Conservation (phyloP, 192 early-diverging fungal genomes). For the Coemansia sp. region DNA sequence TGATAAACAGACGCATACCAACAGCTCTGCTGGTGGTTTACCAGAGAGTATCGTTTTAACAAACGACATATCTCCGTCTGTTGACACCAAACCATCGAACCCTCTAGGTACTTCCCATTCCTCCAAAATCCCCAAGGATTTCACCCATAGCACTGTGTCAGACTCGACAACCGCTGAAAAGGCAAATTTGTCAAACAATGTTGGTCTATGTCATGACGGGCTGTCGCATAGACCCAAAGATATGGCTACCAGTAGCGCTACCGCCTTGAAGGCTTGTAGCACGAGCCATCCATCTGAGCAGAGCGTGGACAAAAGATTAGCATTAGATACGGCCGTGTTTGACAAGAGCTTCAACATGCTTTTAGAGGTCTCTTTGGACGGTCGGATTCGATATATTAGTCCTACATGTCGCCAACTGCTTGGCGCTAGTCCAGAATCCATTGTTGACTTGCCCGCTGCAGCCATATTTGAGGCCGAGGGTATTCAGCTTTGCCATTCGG, state of each 20-base stretch:
- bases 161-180: neutral
- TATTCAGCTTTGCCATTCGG: slow-evolving; percentile 26
- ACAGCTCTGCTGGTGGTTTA: neutral
- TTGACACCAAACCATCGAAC: neutral
- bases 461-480: slow-evolving; percentile 27
- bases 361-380: slow-evolving; percentile 35
- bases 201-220: neutral
- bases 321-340: slow-evolving; percentile 5
- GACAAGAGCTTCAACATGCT: slow-evolving; percentile 46
- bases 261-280: neutral
- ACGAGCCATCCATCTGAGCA: neutral
- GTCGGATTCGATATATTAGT: slow-evolving; percentile 47
- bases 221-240: neutral
- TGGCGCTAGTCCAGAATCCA: slow-evolving; percentile 19
- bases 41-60: neutral
- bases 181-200: neutral
- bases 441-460: slow-evolving; percentile 33
- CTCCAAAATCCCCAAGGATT: neutral
- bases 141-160: neutral
- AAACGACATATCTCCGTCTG: neutral
- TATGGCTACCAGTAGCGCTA: neutral
- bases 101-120: neutral
- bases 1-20: slow-evolving; percentile 9
- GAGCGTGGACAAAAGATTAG: neutral
- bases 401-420: slow-evolving; percentile 34